These are phyloP conservation scores for Penicillium hesseltinei DNA, from an alignment of 2,329 filamentous ascomycete genomes.

Conservation along the genomic window DNA sequence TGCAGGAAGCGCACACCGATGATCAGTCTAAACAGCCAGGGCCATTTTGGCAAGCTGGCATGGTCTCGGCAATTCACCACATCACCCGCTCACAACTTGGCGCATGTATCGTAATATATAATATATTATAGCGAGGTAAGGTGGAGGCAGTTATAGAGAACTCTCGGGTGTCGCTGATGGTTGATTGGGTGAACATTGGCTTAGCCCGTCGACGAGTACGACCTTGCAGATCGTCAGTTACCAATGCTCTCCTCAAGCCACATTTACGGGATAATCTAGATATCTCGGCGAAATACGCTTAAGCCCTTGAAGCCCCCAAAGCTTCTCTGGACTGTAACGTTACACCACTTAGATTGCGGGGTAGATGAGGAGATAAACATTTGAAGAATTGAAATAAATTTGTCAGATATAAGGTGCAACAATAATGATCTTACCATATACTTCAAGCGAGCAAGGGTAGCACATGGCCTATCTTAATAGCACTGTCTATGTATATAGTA, in stretches of 20 bases:
- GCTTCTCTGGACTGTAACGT: background rate
- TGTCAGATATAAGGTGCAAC: background rate
- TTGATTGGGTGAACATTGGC: background rate
- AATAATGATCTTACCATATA: background rate
- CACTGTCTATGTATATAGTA: background rate
- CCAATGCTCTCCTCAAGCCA: background rate
- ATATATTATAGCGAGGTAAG: too few relatives aligned
- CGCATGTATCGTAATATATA: too few relatives aligned
- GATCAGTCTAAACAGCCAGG: too few relatives aligned
- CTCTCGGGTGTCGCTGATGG: too few relatives aligned
- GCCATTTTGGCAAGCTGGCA: too few relatives aligned
- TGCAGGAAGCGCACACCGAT: too few relatives aligned
- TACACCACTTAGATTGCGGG: background rate
- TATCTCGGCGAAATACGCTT: background rate
- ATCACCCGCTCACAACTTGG: too few relatives aligned
- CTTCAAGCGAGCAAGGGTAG: background rate
- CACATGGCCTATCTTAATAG: background rate
- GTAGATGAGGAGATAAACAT: background rate
- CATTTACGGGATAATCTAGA: background rate
- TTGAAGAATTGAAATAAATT: background rate
- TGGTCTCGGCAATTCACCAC: too few relatives aligned
- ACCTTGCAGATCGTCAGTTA: background rate
- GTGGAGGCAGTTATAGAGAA: too few relatives aligned
- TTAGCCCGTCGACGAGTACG: background rate
- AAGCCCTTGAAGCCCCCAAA: background rate